Evolutionary conservation across 805 yeast species (phyloP).

Genomic region (Vanderwaltozyma verrucispora): DNA sequence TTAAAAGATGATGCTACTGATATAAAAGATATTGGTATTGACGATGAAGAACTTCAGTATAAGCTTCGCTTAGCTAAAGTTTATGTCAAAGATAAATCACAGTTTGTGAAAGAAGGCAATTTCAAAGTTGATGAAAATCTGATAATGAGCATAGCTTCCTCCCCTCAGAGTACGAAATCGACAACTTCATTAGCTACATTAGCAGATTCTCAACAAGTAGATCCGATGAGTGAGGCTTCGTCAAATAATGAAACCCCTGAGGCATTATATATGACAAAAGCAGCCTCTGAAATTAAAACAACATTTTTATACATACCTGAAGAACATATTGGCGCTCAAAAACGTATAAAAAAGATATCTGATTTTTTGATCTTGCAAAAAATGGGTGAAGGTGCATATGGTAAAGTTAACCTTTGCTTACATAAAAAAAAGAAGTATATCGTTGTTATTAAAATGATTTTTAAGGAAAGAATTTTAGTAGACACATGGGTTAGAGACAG

Average conservation of each 20-base stretch:
- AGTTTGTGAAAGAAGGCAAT: conserved; percentile 27
- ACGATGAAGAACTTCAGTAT: conserved; percentile 13
- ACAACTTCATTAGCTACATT: conserved; percentile 3
- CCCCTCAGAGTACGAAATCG: conserved; percentile 4
- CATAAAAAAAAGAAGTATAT: conserved; percentile 54
- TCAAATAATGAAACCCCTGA: background rate
- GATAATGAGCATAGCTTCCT: conserved; percentile 24
- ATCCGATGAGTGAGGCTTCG: background rate
- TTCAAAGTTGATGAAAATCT: conserved; percentile 25
- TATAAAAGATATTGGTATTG: background rate
- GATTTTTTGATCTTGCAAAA: conserved; percentile 65
- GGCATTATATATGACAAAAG: background rate
- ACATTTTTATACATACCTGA: conserved; percentile 16
- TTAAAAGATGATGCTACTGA: background rate
- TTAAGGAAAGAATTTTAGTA: conserved; percentile 84
- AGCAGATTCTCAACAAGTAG: background rate
- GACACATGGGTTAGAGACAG: conserved; percentile 98
- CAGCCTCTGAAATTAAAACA: conserved; percentile 3
- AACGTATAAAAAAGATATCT: conserved; percentile 59
- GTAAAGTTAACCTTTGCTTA: conserved; percentile 76
- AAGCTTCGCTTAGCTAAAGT: conserved; percentile 23
- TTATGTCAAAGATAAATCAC: conserved; percentile 24
- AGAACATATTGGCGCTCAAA: conserved; percentile 46
- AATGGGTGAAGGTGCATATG: conserved; percentile 96
- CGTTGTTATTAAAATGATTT: conserved; percentile 79